phyloP scores from a whole-genome alignment of 2,329 filamentous ascomycete genomes.

The Ascochyta rabiei region DNA sequence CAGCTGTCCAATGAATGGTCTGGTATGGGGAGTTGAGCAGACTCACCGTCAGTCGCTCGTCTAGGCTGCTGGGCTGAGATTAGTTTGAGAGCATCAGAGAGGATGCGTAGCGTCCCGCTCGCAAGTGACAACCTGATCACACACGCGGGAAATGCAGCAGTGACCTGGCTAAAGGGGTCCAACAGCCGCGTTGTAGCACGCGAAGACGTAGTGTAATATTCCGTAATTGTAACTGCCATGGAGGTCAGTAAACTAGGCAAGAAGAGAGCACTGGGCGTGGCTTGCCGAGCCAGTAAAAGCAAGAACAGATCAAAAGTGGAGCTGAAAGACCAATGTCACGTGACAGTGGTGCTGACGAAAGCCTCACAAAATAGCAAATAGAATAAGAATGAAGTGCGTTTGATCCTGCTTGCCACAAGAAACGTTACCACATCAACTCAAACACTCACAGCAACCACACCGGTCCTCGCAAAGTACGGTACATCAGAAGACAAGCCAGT shows the following conservation, averaged over 20 bases:
- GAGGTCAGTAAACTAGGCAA: not conserved
- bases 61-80: not conserved
- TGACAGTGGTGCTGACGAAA: no score
- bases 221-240: not conserved
- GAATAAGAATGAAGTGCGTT: not conserved
- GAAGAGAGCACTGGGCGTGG: no score
- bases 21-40: not conserved
- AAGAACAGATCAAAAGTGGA: no score
- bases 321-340: no score
- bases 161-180: no score
- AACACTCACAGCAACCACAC: constrained; percentile 17
- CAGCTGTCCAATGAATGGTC: not conserved
- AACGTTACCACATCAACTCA: not conserved
- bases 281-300: no score
- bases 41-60: not conserved
- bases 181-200: not conserved
- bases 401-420: not conserved
- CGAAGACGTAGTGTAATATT: not conserved
- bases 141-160: not conserved
- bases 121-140: no score
- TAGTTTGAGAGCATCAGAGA: not conserved
- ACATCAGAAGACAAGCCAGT: constrained; percentile 17
- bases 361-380: not conserved
- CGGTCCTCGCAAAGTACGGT: constrained; percentile 1
- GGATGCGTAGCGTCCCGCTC: not conserved